These are phyloP conservation scores for Botrytis deweyae DNA, from an alignment of 2,329 filamentous ascomycete species.

Conservation along the genomic window DNA sequence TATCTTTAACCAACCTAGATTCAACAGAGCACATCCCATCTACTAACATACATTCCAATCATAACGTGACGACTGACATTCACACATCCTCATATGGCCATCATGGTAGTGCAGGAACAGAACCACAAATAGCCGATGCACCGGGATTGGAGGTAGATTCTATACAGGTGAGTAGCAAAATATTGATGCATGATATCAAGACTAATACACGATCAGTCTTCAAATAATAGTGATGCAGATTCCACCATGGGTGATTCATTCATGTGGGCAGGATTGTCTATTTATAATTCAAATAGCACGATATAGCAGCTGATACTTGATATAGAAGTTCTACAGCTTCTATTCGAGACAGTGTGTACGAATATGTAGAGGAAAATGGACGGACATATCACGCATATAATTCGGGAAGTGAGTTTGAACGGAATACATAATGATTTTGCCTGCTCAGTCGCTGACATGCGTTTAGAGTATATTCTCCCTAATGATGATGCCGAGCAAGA, in stretches of 20 bases:
- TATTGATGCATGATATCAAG: background rate
- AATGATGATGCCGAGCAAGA: slow-evolving; percentile 27
- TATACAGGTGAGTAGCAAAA: background rate
- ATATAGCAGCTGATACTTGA: background rate
- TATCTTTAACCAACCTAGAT: background rate
- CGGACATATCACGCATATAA: slow-evolving; percentile 33
- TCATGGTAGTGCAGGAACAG: background rate
- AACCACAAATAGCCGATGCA: background rate
- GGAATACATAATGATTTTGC: background rate
- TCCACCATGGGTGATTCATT: slow-evolving; percentile 1
- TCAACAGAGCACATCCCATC: background rate
- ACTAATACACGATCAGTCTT: background rate
- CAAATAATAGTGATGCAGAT: background rate
- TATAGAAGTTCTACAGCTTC: slow-evolving; percentile 23
- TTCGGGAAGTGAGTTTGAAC: slow-evolving; percentile 24
- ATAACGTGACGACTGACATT: background rate
- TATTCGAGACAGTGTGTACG: slow-evolving; percentile 39
- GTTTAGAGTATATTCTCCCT: slow-evolving; percentile 28
- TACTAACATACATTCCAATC: background rate
- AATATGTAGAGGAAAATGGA: slow-evolving; percentile 41
- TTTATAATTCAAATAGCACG: background rate
- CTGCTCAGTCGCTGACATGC: background rate
- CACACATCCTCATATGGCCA: background rate
- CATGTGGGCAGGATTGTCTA: background rate
- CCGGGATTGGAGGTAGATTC: slow-evolving; percentile 6